Conservation (phyloP, 208 protist species). For the Leishmania gerbilli region DNA sequence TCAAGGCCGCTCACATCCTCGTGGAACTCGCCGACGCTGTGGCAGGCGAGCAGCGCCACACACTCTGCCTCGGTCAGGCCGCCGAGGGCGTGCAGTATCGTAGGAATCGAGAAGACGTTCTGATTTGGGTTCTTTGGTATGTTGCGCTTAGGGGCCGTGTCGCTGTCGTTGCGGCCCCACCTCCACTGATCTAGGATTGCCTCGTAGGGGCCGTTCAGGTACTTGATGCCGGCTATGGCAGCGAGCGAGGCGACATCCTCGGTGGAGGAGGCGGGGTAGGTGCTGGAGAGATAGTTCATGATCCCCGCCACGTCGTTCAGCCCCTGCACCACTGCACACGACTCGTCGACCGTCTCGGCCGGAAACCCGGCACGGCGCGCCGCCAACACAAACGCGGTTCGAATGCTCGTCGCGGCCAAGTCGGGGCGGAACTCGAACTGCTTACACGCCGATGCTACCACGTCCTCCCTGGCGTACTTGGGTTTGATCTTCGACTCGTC, state of each 20-base stretch:
- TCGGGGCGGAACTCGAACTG: constrained; percentile 85
- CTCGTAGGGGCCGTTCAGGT: constrained; percentile 66
- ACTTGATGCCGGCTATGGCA: constrained; percentile 75
- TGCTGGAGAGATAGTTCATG: constrained; percentile 60
- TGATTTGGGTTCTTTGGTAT: constrained; percentile 29
- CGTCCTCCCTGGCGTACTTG: constrained; percentile 54
- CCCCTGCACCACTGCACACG: constrained; percentile 69
- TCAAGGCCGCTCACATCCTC: constrained; percentile 82
- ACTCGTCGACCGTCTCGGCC: constrained; percentile 71
- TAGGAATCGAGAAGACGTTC: constrained; percentile 43
- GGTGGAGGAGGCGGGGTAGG: constrained; percentile 49
- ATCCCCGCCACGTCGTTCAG: constrained; percentile 77
- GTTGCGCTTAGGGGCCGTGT: constrained; percentile 54
- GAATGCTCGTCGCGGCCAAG: constrained; percentile 74
- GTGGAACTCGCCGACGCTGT: constrained; percentile 89
- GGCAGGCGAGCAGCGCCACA: constrained; percentile 82
- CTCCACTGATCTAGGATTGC: constrained; percentile 54
- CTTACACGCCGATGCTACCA: constrained; percentile 56
- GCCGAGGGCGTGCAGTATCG: constrained; percentile 64
- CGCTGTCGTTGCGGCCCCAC: constrained; percentile 86
- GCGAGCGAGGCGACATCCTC: constrained; percentile 74
- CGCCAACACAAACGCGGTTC: constrained; percentile 81
- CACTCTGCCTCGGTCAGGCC: constrained; percentile 79
- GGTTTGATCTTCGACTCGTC: constrained; percentile 78
- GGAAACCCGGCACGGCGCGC: constrained; percentile 72